Evolutionary conservation across 2,329 filamentous ascomycete genomes (phyloP).

Genomic region (Fusarium sarcochroum): DNA sequence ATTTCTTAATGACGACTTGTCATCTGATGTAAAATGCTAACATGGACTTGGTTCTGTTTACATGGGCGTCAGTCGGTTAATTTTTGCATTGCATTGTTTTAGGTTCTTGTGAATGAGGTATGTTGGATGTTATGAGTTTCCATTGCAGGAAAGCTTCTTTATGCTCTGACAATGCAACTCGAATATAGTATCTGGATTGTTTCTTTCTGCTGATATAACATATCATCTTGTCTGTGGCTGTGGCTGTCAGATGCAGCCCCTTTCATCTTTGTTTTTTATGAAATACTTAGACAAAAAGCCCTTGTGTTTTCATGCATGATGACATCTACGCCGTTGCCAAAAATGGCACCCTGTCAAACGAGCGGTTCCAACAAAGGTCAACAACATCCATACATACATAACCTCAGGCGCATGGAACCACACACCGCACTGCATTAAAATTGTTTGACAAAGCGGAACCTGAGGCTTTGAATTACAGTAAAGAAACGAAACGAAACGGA

Average conservation of each 20-base stretch:
- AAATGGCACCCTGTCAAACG: not conserved
- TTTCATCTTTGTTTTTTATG: conserved; percentile 5
- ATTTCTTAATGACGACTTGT: conserved; percentile 3
- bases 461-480: not conserved
- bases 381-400: not conserved
- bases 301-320: conserved; percentile 34
- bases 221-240: not conserved
- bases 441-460: not conserved
- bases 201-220: not conserved
- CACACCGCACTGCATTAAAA: not conserved
- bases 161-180: too few species aligned
- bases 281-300: conserved; percentile 28
- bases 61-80: too few species aligned
- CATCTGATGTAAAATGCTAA: not conserved
- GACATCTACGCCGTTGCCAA: conserved; percentile 17
- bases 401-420: not conserved
- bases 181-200: not conserved
- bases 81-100: too few species aligned
- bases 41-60: too few species aligned
- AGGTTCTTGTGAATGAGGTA: too few species aligned
- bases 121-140: too few species aligned
- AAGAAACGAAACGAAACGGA: conserved; percentile 1
- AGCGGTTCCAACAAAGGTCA: conserved; percentile 5
- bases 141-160: too few species aligned
- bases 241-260: not conserved